Conservation (phyloP, 257 asterid species). For the Scutellaria galericulata region DNA sequence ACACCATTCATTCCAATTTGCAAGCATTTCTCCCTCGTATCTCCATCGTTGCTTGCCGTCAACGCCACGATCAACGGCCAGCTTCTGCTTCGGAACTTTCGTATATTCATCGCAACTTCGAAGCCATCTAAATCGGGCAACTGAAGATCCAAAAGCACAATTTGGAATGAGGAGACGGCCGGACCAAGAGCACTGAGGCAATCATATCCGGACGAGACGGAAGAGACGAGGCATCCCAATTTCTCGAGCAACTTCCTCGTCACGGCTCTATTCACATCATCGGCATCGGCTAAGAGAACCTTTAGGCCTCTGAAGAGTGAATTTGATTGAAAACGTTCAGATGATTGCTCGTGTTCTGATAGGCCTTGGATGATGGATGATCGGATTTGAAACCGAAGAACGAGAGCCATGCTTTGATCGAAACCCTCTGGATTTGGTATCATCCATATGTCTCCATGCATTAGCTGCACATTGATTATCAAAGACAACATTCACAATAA, state of each 20-base stretch:
- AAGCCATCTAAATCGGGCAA: constrained; percentile 81
- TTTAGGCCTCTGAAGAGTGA: constrained; percentile 66
- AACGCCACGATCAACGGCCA: constrained; percentile 79
- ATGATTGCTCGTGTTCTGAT: constrained; percentile 57
- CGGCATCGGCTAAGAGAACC: constrained; percentile 77
- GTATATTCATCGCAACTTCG: constrained; percentile 68
- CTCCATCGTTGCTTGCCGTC: constrained; percentile 61
- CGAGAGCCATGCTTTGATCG: constrained; percentile 77
- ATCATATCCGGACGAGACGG: constrained; percentile 79
- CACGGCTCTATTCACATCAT: constrained; percentile 75
- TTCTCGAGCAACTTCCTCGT: constrained; percentile 79
- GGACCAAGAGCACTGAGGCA: constrained; percentile 69
- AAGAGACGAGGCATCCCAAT: constrained; percentile 72
- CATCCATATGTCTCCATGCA: constrained; percentile 95
- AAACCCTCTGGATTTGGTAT: constrained; percentile 63
- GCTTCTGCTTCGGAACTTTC: constrained; percentile 62
- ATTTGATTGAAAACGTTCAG: constrained; percentile 51
- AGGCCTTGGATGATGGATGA: constrained; percentile 46
- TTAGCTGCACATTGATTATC: constrained; percentile 57
- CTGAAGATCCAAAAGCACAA: constrained; percentile 83
- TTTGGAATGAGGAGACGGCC: constrained; percentile 45
- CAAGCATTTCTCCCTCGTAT: constrained; percentile 56
- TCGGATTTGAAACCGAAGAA: constrained; percentile 62
- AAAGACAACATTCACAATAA: neutral
- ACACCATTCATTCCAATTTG: constrained; percentile 81